Evolutionary conservation across 805 yeast genomes (phyloP).

Genomic region (Schwanniomyces polymorphus): DNA sequence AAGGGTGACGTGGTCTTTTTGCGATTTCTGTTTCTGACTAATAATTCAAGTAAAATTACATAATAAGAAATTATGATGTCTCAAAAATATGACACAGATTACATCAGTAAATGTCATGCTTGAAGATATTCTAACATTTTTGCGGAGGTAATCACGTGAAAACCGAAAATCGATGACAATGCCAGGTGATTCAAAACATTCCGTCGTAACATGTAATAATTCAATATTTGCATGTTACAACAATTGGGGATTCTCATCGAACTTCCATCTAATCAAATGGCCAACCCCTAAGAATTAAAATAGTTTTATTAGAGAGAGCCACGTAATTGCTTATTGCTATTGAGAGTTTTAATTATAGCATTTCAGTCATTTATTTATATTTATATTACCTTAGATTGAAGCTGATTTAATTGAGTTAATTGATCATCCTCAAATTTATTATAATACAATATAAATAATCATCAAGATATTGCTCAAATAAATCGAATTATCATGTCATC

Average conservation of each 20-base stretch:
- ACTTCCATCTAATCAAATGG: slow-evolving; percentile 1
- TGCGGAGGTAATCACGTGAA: too few species aligned
- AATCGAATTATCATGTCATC: neutral
- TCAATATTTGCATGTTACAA: neutral
- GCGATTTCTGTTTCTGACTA: neutral
- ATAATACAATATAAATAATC: neutral
- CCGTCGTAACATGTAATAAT: neutral
- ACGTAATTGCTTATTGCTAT: neutral
- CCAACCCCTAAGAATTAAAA: neutral
- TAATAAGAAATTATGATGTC: neutral
- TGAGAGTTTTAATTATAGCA: neutral
- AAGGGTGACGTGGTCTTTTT: slow-evolving; percentile 6
- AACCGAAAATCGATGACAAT: too few species aligned
- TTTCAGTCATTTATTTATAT: neutral
- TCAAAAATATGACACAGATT: neutral
- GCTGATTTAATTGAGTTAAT: neutral
- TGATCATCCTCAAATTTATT: neutral
- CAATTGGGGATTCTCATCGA: neutral
- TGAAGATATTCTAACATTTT: too few species aligned
- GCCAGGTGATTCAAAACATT: neutral
- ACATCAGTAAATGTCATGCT: neutral
- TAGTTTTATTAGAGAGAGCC: neutral
- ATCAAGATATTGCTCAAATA: neutral
- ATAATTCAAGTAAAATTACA: neutral
- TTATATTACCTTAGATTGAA: neutral